phyloP scores from a whole-genome alignment of 2,329 filamentous ascomycete genomes.

The Leptosphaerulina australis region DNA sequence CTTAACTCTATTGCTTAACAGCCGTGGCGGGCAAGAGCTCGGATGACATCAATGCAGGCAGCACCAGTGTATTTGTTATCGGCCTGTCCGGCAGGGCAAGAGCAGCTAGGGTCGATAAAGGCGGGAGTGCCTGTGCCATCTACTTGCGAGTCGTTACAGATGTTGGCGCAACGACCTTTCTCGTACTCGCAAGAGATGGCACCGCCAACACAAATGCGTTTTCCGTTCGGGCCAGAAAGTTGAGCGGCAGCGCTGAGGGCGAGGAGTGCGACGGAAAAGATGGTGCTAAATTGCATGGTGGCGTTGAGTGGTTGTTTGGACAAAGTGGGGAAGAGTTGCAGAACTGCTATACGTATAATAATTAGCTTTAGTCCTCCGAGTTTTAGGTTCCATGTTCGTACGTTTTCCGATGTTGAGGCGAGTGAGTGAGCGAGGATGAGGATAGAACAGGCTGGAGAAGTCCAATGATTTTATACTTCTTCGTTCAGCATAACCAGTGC shows the following conservation, averaged over 20 bases:
- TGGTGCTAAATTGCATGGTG: not conserved
- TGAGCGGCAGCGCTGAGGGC: not conserved
- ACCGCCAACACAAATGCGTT: not conserved
- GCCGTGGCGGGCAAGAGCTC: not conserved
- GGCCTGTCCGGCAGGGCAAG: not conserved
- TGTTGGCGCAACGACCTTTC: not conserved
- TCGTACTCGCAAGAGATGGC: not conserved
- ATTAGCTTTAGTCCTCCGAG: not conserved
- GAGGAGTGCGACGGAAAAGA: not conserved
- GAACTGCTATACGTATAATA: not conserved
- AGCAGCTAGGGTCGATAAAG: not conserved
- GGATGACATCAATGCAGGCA: not conserved
- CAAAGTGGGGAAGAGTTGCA: not conserved
- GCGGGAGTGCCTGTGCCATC: not conserved
- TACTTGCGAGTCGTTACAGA: not conserved
- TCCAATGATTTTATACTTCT: not conserved
- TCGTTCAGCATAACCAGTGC: not conserved
- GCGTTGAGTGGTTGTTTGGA: not conserved
- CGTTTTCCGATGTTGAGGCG: not conserved
- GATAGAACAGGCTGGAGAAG: not conserved
- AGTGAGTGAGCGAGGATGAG: not conserved
- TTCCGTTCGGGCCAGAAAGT: not conserved
- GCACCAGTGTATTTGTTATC: not conserved
- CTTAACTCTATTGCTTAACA: not conserved
- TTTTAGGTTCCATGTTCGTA: not conserved